A percentile compares a stretch with the other conserved stretches of the same genome.
phyloP scores from a whole-genome alignment of 345 rosid species.

The Linum trigynum region DNA sequence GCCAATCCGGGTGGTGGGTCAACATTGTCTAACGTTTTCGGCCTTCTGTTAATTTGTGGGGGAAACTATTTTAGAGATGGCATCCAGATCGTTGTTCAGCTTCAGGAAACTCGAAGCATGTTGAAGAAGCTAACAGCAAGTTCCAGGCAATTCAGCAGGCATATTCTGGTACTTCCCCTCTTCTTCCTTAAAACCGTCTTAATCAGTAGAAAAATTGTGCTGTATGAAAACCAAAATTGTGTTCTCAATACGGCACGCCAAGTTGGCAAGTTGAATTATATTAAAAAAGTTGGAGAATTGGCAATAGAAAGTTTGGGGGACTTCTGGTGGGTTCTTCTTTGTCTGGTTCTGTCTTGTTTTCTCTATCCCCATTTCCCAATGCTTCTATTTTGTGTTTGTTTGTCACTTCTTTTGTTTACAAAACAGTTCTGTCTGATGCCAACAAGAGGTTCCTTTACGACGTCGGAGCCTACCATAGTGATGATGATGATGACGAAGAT shows the following conservation, averaged over 20 bases:
- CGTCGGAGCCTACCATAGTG: constrained; percentile 62
- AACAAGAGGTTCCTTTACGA: constrained; percentile 88
- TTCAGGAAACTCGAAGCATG: constrained; percentile 45
- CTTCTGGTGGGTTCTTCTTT: constrained; percentile 2
- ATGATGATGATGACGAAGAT: too few relatives aligned
- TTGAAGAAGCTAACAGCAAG: constrained; percentile 79
- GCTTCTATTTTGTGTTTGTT: constrained; percentile 4
- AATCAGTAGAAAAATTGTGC: background rate
- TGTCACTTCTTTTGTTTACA: constrained; percentile 29
- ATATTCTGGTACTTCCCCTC: constrained; percentile 54
- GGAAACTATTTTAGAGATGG: constrained; percentile 48
- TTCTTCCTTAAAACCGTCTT: background rate
- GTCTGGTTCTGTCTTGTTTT: constrained; percentile 7
- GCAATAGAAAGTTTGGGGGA: too few relatives aligned
- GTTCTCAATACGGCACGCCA: too few relatives aligned
- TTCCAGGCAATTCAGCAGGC: constrained; percentile 88
- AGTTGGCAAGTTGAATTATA: too few relatives aligned
- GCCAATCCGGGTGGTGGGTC: too few relatives aligned
- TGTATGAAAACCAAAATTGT: background rate
- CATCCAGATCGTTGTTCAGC: constrained; percentile 97
- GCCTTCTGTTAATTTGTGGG: too few relatives aligned
- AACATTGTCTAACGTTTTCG: too few relatives aligned
- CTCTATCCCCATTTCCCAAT: background rate
- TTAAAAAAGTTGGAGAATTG: too few relatives aligned
- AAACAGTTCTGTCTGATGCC: constrained; percentile 71